These are phyloP conservation scores for Exophiala xenobiotica DNA, from an alignment of 2,329 filamentous ascomycete species.

Conservation along the genomic window DNA sequence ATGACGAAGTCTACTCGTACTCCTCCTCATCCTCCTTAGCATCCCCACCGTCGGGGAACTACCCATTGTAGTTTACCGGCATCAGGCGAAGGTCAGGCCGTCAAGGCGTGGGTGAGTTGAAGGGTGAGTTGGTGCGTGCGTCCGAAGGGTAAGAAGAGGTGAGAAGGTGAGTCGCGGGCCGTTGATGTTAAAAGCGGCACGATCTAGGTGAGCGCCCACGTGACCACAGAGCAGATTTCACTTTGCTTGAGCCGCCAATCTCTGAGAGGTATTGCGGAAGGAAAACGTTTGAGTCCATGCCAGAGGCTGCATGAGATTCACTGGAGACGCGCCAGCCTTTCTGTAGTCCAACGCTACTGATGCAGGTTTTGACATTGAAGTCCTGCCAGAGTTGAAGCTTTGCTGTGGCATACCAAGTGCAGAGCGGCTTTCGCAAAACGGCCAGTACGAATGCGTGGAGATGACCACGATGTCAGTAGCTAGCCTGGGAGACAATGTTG, in stretches of 20 bases:
- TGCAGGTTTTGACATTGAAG: too few relatives aligned
- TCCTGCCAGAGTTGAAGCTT: too few relatives aligned
- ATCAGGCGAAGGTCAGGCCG: neutral
- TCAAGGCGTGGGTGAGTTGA: neutral
- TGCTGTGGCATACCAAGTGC: too few relatives aligned
- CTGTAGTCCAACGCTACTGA: too few relatives aligned
- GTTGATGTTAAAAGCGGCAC: neutral
- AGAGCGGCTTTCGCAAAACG: too few relatives aligned
- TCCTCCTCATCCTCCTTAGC: neutral
- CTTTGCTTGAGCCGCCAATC: neutral
- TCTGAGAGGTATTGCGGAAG: too few relatives aligned
- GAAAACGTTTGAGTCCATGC: too few relatives aligned
- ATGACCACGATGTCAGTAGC: too few relatives aligned
- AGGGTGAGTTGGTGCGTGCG: neutral
- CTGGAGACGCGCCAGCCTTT: too few relatives aligned
- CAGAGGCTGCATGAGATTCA: too few relatives aligned
- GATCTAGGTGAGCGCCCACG: neutral
- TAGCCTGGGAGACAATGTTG: too few relatives aligned
- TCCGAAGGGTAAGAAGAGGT: neutral
- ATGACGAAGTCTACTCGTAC: neutral
- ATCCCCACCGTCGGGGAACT: neutral
- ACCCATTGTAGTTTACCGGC: neutral
- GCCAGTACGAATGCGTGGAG: too few relatives aligned
- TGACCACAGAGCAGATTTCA: neutral
- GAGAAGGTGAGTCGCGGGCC: neutral